Conservation (phyloP, 495 filamentous ascomycete species). For the Aspergillus carlsbadensis region DNA sequence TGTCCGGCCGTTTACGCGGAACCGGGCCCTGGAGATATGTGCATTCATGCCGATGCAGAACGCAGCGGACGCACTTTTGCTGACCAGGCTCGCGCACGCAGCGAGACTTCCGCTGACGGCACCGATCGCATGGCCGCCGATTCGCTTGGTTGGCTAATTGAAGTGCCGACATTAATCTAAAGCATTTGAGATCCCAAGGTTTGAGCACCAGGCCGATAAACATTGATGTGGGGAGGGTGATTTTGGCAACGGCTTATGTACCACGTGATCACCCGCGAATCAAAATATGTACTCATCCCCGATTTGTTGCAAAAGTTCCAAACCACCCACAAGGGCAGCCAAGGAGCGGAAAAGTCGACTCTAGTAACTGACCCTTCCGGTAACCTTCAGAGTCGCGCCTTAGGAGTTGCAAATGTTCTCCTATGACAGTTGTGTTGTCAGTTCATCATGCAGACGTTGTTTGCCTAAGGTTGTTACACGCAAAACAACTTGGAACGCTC, state of each 20-base stretch:
- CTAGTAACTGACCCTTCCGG: no score
- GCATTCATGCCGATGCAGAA: slow-evolving; percentile 17
- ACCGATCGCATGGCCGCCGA: slow-evolving; percentile 19
- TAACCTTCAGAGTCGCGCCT: no score
- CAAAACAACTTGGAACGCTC: no score
- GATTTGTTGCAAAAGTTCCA: no score
- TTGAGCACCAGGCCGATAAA: not conserved
- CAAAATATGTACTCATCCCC: no score
- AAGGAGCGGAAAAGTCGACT: no score
- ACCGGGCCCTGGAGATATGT: slow-evolving; percentile 18
- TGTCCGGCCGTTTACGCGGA: slow-evolving; percentile 10
- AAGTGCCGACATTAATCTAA: not conserved
- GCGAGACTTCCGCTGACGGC: slow-evolving; percentile 20
- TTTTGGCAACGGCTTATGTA: not conserved
- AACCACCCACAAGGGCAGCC: no score
- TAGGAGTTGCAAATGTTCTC: no score
- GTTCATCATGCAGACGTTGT: no score
- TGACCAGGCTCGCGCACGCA: slow-evolving; percentile 16
- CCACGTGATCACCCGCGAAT: not conserved
- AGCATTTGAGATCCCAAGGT: not conserved
- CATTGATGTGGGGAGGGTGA: not conserved
- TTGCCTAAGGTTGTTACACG: no score
- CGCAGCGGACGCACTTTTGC: slow-evolving; percentile 19
- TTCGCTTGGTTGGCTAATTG: not conserved
- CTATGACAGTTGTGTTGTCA: no score